Base-by-base conservation (phyloP, 176 grass and related monocot species). In the Cenchrus fungigraminus region DNA sequence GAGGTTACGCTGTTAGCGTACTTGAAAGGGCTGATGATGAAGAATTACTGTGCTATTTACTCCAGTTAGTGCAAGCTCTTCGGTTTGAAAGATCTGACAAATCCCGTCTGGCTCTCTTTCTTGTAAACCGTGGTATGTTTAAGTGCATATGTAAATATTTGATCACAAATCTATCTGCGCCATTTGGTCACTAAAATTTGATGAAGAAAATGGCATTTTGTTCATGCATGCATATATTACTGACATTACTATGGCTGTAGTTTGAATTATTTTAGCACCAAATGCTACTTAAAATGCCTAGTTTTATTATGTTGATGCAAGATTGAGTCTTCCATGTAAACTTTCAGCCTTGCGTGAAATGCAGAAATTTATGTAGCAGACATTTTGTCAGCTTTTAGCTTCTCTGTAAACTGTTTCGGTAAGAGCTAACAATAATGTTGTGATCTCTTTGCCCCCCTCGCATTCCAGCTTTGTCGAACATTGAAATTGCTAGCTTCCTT, bases 41-140 rank as follows among this genome's bases (percentile, higher is more conserved):
- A 87, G 97, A 99, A 83, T 66, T 98, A 71, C 91, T 91, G 75
- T 98, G 97, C 80, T 98, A 98, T 89, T 93, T 98, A 86, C 91
- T 95, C 49, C 97, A 98, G 82, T 70, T 99, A 60, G 97, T 99
- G 45, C 97, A 99, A 91, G 97, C 97, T 86, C 93, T 99, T 88
- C 93, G 93, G 68, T 99, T 99, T 88, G 97, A 99, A 78, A 92
- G 90, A 99, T 94, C 90, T 17, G 97, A 99, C 80, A 94, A 99
- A 47, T 96, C 97, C 90, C 84, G 89, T 54, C 82, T 99, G 45
- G 85, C 97, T 76, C 81, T 88, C 70, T 98, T 98, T 87, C 97
- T 98, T 73, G 93, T 99, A 54, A 91, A 96, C 51, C 93, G 91
- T n/a, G 91, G 97, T 99, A 94, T 31, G 84, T 71, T 84, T 81